phyloP scores from a whole-genome alignment of 2,329 filamentous ascomycete species.

The Parafenestella ontariensis region DNA sequence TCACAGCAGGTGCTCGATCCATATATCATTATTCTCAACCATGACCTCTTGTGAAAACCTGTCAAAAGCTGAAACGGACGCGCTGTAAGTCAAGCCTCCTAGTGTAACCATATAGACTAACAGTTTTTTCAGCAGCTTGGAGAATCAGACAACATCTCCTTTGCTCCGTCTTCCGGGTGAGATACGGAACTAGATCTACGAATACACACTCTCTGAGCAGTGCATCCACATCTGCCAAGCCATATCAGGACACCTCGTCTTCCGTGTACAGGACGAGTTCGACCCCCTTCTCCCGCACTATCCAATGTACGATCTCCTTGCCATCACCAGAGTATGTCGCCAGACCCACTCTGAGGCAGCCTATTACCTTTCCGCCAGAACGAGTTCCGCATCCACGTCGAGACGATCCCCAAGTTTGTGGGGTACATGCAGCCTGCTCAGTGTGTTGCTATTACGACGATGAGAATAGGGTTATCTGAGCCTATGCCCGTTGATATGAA shows the following conservation, averaged over 20 bases:
- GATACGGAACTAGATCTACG: not conserved
- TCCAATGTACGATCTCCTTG: not conserved
- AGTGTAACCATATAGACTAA: not conserved
- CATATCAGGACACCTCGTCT: not conserved
- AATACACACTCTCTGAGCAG: not conserved
- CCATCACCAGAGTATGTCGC: too few species aligned
- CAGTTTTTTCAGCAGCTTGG: not conserved
- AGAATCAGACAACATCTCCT: not conserved
- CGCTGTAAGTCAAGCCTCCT: not conserved
- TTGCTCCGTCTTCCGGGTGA: not conserved
- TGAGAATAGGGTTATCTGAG: too few species aligned
- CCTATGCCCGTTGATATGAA: too few species aligned
- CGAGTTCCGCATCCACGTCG: too few species aligned
- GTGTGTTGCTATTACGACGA: too few species aligned
- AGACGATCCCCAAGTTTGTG: too few species aligned
- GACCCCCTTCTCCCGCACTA: not conserved
- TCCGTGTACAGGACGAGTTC: not conserved
- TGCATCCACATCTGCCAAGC: not conserved
- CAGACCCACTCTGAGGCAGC: too few species aligned
- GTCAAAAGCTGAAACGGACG: not conserved
- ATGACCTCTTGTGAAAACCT: not conserved
- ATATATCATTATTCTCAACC: not conserved
- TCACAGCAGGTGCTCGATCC: not conserved
- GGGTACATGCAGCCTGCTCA: too few species aligned
- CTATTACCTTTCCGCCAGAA: too few species aligned